phyloP scores from a whole-genome alignment of 2,329 filamentous ascomycete genomes.

The Fusarium avenaceum region DNA sequence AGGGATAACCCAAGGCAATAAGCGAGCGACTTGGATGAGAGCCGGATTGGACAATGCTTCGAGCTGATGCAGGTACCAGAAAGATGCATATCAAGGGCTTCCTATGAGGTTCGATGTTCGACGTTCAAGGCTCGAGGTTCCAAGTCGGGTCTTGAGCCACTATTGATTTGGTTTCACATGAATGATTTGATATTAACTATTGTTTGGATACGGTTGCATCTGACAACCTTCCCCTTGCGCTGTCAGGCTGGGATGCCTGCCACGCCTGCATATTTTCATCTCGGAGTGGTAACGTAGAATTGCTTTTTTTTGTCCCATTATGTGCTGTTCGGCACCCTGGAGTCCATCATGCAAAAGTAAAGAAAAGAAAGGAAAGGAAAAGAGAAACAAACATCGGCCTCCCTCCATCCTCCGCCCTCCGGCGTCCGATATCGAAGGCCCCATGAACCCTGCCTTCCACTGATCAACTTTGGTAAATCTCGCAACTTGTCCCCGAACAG shows the following conservation, averaged over 20 bases:
- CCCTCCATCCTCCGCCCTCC: neutral
- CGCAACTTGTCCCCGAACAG: constrained; percentile 42
- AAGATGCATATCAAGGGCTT: constrained; percentile 23
- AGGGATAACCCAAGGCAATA: neutral
- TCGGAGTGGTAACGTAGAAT: neutral
- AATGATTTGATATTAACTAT: constrained; percentile 1
- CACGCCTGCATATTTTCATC: constrained; percentile 20
- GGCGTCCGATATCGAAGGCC: neutral
- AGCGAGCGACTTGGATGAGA: constrained; percentile 20
- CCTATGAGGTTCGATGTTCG: neutral
- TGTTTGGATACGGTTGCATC: neutral
- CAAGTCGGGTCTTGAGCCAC: constrained; percentile 22
- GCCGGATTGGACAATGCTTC: constrained; percentile 10
- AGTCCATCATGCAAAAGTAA: too few species aligned
- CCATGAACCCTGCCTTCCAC: constrained; percentile 8
- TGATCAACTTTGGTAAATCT: constrained; percentile 27
- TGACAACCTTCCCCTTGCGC: constrained; percentile 14
- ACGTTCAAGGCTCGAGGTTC: constrained; percentile 16
- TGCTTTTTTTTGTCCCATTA: constrained; percentile 15
- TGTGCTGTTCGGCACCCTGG: neutral
- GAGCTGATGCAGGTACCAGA: constrained; percentile 40
- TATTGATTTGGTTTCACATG: constrained; percentile 26
- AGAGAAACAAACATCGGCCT: neutral
- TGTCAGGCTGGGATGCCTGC: constrained; percentile 23
- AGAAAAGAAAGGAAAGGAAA: neutral